Evolutionary conservation across 2,329 filamentous ascomycete species (phyloP).

Genomic region (Stromatinia cepivora): DNA sequence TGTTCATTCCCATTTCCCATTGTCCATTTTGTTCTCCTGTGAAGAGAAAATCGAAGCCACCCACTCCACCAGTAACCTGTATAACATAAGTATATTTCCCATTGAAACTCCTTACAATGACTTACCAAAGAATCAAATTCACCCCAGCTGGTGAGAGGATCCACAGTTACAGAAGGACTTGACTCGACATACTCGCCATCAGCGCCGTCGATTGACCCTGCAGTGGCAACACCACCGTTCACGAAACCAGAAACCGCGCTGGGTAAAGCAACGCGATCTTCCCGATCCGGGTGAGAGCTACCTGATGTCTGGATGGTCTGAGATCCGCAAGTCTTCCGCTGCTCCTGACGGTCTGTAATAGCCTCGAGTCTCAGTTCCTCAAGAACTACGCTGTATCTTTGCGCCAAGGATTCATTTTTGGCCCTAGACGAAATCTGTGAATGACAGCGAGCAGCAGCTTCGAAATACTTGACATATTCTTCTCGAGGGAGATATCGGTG

Average conservation of each 20-base stretch:
- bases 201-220: conserved; percentile 21
- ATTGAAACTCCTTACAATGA: not conserved
- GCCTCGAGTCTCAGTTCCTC: conserved; percentile 42
- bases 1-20: conserved; percentile 25
- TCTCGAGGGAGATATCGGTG: conserved; percentile 37
- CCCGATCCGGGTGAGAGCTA: not conserved
- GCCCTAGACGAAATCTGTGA: conserved; percentile 44
- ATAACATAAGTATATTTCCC: conserved; percentile 1
- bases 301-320: not conserved
- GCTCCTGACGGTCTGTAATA: conserved; percentile 6
- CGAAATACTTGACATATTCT: conserved; percentile 40
- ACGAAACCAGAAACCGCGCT: not conserved
- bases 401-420: conserved; percentile 43
- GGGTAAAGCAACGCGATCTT: not conserved
- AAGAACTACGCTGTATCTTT: conserved; percentile 47
- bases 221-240: conserved; percentile 11
- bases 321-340: not conserved
- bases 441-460: conserved; percentile 46
- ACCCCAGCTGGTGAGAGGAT: conserved; percentile 36
- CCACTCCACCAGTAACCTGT: conserved; percentile 30
- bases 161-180: conserved; percentile 30
- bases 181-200: conserved; percentile 11
- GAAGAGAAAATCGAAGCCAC: conserved; percentile 28
- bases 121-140: conserved; percentile 39
- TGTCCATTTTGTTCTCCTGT: conserved; percentile 22